These are phyloP conservation scores for Carex myosuroides DNA, from an alignment of 176 grass and related monocot genomes.

Conservation along the genomic window DNA sequence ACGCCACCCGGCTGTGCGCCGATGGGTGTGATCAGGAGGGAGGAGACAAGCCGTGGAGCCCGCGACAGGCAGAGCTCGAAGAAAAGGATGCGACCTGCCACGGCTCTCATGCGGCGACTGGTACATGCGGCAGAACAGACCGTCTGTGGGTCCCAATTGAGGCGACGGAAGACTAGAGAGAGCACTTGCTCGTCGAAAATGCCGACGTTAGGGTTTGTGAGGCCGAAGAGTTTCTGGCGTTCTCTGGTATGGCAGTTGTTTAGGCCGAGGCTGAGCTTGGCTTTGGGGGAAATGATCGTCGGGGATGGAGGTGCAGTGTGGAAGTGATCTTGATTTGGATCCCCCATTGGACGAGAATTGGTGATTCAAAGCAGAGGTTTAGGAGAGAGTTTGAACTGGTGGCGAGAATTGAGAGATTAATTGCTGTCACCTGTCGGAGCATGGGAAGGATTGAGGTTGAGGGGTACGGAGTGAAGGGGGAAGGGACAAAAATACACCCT, in stretches of 20 bases:
- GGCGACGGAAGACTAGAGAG: slow-evolving; percentile 34
- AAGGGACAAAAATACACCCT: not conserved
- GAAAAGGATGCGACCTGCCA: slow-evolving; percentile 70
- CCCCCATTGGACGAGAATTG: not conserved
- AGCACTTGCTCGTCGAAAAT: slow-evolving; percentile 58
- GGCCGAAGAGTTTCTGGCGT: not conserved
- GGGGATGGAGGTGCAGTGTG: not conserved
- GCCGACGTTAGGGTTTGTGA: slow-evolving; percentile 29
- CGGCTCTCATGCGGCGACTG: slow-evolving; percentile 56
- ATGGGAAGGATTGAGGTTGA: not conserved
- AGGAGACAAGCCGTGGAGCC: slow-evolving; percentile 27
- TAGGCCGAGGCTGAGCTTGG: not conserved
- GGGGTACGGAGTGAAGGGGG: not conserved
- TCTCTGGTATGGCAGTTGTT: not conserved
- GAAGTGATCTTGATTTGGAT: not conserved
- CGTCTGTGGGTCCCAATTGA: slow-evolving; percentile 46
- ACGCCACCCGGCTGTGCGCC: not conserved
- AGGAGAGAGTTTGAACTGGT: not conserved
- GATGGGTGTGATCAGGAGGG: not conserved
- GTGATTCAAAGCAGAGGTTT: not conserved
- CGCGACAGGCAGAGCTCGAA: slow-evolving; percentile 71
- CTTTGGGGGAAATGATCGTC: not conserved
- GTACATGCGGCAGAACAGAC: slow-evolving; percentile 39
- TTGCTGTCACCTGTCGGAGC: not conserved
- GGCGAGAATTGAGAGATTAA: not conserved